Percentiles rank a stretch among this genome's conserved stretches.
Evolutionary conservation across 192 early-diverging fungal species (phyloP).

Genomic region (Entomortierella lignicola): DNA sequence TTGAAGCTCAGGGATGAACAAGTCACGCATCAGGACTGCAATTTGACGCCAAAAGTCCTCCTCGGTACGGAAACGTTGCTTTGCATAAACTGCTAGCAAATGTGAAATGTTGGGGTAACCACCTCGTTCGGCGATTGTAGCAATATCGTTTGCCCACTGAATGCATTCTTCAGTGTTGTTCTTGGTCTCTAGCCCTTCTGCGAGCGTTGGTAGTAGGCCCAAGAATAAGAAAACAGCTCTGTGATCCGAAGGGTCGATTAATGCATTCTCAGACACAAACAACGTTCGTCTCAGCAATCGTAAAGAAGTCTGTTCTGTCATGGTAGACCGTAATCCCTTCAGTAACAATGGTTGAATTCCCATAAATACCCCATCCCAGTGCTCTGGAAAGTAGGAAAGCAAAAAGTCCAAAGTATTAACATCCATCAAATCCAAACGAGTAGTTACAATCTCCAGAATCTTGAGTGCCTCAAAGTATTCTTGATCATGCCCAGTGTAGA

Average conservation of each 20-base stretch:
- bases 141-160: constrained; percentile 63
- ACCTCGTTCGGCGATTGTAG: constrained; percentile 62
- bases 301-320: constrained; percentile 66
- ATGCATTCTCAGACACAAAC: constrained; percentile 61
- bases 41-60: constrained; percentile 84
- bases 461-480: constrained; percentile 79
- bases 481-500: constrained; percentile 79
- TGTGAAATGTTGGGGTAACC: constrained; percentile 61
- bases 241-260: constrained; percentile 71
- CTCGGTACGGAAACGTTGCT: constrained; percentile 70
- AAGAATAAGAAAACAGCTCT: constrained; percentile 74
- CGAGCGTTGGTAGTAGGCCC: constrained; percentile 74
- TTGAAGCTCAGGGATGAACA: constrained; percentile 72
- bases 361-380: constrained; percentile 80
- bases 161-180: constrained; percentile 58
- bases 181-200: constrained; percentile 74
- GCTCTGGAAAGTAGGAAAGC: constrained; percentile 71
- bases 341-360: constrained; percentile 81
- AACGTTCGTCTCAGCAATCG: constrained; percentile 68
- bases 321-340: constrained; percentile 72
- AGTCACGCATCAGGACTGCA: constrained; percentile 66
- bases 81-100: constrained; percentile 70
- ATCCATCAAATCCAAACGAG: constrained; percentile 69
- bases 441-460: constrained; percentile 72
- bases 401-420: constrained; percentile 58